These are phyloP conservation scores for Diaporthe citrichinensis DNA, from an alignment of 2,329 filamentous ascomycete genomes.

Conservation along the genomic window DNA sequence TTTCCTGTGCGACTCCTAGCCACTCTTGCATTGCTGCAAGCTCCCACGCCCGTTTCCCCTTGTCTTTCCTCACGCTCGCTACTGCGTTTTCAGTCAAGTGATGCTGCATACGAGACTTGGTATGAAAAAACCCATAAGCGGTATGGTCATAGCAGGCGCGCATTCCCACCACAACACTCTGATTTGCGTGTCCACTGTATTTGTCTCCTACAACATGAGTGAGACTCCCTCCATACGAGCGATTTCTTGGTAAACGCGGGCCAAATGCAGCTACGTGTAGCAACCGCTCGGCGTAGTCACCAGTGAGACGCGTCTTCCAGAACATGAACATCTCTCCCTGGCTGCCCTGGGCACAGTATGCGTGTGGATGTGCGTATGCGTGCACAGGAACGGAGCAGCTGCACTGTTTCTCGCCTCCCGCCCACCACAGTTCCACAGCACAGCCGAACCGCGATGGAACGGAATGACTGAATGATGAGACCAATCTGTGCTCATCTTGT, in stretches of 20 bases:
- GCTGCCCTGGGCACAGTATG: not conserved
- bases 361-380: not conserved
- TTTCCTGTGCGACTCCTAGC: not conserved
- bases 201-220: not conserved
- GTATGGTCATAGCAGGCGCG: not conserved
- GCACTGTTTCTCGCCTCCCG: slow-evolving; percentile 26
- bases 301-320: slow-evolving; percentile 4
- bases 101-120: not conserved
- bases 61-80: not conserved
- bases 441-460: slow-evolving; percentile 19
- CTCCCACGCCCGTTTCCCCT: not conserved
- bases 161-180: not conserved
- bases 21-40: slow-evolving; percentile 2
- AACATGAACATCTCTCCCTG: not conserved
- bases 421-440: slow-evolving; percentile 10
- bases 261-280: not conserved
- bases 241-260: not conserved
- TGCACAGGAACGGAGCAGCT: not conserved
- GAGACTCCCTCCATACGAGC: not conserved
- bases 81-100: not conserved
- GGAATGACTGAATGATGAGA: slow-evolving; percentile 32
- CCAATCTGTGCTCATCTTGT: slow-evolving; percentile 22
- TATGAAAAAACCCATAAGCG: not conserved
- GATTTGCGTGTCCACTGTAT: not conserved
- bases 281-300: not conserved